phyloP scores from a whole-genome alignment of 768 basidiomycete genomes.

The Tricholoma matsutake region DNA sequence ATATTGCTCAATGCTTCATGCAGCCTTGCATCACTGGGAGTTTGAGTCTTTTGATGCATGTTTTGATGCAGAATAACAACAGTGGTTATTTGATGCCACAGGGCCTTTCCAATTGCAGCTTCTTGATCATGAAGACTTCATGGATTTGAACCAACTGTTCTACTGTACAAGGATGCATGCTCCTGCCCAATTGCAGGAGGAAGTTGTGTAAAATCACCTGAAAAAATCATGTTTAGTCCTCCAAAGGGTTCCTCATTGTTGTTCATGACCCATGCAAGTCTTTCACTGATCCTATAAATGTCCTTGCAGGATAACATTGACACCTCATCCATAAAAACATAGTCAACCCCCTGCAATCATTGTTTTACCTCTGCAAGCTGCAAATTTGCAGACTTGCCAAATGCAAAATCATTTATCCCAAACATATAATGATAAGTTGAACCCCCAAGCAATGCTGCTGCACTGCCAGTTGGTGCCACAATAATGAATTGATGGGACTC shows the following conservation, averaged over 20 bases:
- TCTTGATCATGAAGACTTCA: conserved; percentile 12
- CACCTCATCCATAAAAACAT: conserved; percentile 41
- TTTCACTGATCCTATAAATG: no score
- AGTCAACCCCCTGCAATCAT: conserved; percentile 28
- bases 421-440: conserved; percentile 33
- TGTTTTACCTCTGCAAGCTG: conserved; percentile 7
- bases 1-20: conserved; percentile 31
- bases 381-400: conserved; percentile 10
- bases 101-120: conserved; percentile 22
- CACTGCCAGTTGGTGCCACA: no score
- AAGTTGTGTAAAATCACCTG: no score
- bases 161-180: conserved; percentile 22
- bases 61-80: conserved; percentile 36
- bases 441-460: conserved; percentile 26
- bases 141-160: conserved; percentile 8
- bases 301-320: no score
- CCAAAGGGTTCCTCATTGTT: no score
- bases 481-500: conserved; percentile 18
- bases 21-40: conserved; percentile 21
- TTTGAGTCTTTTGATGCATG: conserved; percentile 21
- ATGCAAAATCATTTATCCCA: no score
- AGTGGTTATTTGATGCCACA: no score
- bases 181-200: no score
- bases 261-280: conserved; percentile 22
- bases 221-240: no score